Evolutionary conservation across 2,329 filamentous ascomycete species (phyloP), one percentile per base, ranked within the genome.

Genomic region (Aspergillus sp.): DNA sequence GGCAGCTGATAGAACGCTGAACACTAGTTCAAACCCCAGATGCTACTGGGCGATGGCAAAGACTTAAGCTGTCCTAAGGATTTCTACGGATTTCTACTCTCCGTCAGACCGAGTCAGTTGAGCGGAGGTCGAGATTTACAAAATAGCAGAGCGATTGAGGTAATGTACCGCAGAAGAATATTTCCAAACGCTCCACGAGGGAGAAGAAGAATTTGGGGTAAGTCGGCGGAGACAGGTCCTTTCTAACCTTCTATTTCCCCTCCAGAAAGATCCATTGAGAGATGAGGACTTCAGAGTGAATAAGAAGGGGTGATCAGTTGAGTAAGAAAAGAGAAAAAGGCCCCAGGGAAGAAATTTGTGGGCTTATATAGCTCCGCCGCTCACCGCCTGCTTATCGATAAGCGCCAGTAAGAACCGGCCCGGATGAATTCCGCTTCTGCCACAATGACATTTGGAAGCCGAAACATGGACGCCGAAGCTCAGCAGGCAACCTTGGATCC

Each of bases 171-270:
- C 76, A 74, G 71, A 69, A 70, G 68, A 48, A 70, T 76, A 74
- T 77, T 79, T 79, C 77, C 76, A 76, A 76, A 76, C 68, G 68
- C 73, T 78, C 76, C 77, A 77, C 71, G 66, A 62, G 63, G 61
- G 56, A 68, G 59, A 54, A 71, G 65, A 69, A 75, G 73, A 74
- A 70, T 73, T 70, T 71, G 77, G 77, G 76, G 75, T 79, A 79
- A 79, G 76, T 70, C 64, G 74, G 71, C 74, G 72, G 58, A 41
- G 21, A 45, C 4, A 51, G 63, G 58, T 71, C 64, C 57, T 60
- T 46, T 79, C 75, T 78, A 53, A 74, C 77, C 76, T 76, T 66
- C 73, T 70, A 69, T 79, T 79, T 79, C 77, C 77, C 77, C 77
- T 79, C 76, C 68, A 70, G 52, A 68, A 66, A 71, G 67, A 69